Evolutionary conservation across 208 protist genomes (phyloP).

Genomic region (Naegleria lovaniensis): DNA sequence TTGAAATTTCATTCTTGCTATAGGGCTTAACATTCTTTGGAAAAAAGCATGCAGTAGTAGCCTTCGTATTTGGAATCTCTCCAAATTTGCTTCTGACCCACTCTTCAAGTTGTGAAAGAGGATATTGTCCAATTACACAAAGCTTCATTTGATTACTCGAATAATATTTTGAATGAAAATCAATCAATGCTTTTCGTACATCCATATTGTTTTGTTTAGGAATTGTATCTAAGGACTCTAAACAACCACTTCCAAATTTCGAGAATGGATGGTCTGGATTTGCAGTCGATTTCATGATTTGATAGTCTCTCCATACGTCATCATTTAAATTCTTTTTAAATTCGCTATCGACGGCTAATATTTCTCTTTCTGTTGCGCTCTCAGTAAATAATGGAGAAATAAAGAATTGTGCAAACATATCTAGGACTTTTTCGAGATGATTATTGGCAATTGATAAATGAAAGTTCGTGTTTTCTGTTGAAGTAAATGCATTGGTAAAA

Average conservation of each 20-base stretch:
- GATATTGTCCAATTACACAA: slow-evolving; percentile 47
- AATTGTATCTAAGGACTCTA: slow-evolving; percentile 61
- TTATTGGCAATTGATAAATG: slow-evolving; percentile 68
- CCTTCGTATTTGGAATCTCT: slow-evolving; percentile 37
- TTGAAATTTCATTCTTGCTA: not conserved
- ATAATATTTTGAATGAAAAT: slow-evolving; percentile 66
- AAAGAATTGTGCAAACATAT: slow-evolving; percentile 86
- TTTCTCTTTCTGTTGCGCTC: slow-evolving; percentile 64
- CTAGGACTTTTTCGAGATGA: slow-evolving; percentile 66
- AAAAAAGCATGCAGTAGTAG: not conserved
- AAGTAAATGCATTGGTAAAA: slow-evolving; percentile 72
- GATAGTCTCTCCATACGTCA: slow-evolving; percentile 67
- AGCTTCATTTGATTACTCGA: slow-evolving; percentile 53
- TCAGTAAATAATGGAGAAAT: slow-evolving; percentile 71
- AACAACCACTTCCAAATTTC: slow-evolving; percentile 76
- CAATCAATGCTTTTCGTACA: slow-evolving; percentile 55
- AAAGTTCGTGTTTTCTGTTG: slow-evolving; percentile 64
- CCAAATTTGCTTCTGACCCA: slow-evolving; percentile 30
- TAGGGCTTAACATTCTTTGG: not conserved
- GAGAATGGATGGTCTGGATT: slow-evolving; percentile 58
- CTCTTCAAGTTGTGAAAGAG: slow-evolving; percentile 31
- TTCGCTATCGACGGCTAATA: slow-evolving; percentile 83
- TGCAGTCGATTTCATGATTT: slow-evolving; percentile 56
- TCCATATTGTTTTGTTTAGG: slow-evolving; percentile 53
- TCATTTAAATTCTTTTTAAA: slow-evolving; percentile 76